Evolutionary conservation across 176 grass and related monocot genomes (phyloP).

Genomic region (Dactylis glomerata): DNA sequence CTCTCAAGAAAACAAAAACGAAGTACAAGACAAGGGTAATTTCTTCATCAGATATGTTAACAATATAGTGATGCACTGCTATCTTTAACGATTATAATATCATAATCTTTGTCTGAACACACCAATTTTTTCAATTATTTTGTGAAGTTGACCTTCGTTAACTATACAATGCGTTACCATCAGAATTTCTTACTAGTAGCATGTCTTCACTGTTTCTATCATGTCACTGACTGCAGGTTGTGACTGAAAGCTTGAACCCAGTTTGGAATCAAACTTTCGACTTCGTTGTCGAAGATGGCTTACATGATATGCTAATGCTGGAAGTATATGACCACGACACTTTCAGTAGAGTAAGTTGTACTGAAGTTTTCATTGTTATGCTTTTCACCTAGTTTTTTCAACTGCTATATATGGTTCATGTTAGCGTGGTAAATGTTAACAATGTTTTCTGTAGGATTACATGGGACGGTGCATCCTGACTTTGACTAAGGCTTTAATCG

Average conservation of each 20-base stretch:
- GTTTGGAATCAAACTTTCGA: slow-evolving; percentile 89
- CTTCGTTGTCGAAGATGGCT: slow-evolving; percentile 91
- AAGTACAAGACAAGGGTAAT: slow-evolving; percentile 95
- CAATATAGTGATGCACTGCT: neutral
- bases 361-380: neutral
- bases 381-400: neutral
- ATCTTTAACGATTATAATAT: neutral
- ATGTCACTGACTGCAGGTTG: slow-evolving; percentile 50
- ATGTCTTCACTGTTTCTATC: neutral
- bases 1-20: slow-evolving; percentile 90
- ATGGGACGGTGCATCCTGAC: slow-evolving; percentile 85
- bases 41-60: slow-evolving; percentile 24
- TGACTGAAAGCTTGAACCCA: slow-evolving; percentile 83
- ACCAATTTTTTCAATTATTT: neutral
- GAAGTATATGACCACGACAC: slow-evolving; percentile 96
- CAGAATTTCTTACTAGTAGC: slow-evolving; percentile 1
- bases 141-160: neutral
- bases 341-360: slow-evolving; percentile 68
- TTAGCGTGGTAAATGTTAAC: neutral
- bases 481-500: slow-evolving; percentile 77
- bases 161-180: neutral
- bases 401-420: neutral
- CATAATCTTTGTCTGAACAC: slow-evolving; percentile 5
- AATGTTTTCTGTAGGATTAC: slow-evolving; percentile 62
- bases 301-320: slow-evolving; percentile 96